Base-by-base conservation (phyloP, 176 grass and related monocot species). In the Eragrostis nindensis region DNA sequence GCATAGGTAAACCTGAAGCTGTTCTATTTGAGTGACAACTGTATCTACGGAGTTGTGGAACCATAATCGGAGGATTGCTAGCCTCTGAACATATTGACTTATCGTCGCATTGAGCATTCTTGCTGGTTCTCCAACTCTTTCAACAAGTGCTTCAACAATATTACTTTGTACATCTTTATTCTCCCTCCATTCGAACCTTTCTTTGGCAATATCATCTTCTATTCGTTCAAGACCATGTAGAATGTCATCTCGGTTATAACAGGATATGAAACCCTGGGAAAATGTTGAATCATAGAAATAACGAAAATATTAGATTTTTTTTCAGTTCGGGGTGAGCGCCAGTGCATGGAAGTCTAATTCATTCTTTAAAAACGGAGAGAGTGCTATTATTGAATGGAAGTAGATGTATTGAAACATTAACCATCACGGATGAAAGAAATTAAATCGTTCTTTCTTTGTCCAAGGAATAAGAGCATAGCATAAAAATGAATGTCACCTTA, bases 101-200 rank as follows among this genome's bases (percentile, higher is more conserved):
- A 70, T 45, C 13, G n/a, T 15, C 46, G 67, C 67, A 46, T 46
- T 4, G 11, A 70, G 41, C n/a, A 46, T 70, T 46, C 42, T 44
- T 46, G 67, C 42, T 6, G 67, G 67, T 46, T 70, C 67, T 46
- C 67, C 67, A 46, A 70, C 42, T 70, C 41, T 70, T 25, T 70
- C n/a, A 70, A 70, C 42, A 46, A 70, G 67, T 70, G 67, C 5
- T 25, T 70, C 67, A 70, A 70, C 67, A 70, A 70, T 46, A 70
- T 70, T 25, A 70, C 42, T 70, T 45, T 10, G 41, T 26, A 26
- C 5, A 70, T 70, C 67, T 46, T 46, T 46, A 26, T 70, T 46
- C 26, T 70, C 67, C 26, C 41, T 70, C 67, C 67, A 70, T 43
- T 46, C 21, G 26, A 70, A 46, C n/a, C n/a, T 70, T 70, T 43